Conservation (phyloP, 345 rosid species). For the Populus davidiana region DNA sequence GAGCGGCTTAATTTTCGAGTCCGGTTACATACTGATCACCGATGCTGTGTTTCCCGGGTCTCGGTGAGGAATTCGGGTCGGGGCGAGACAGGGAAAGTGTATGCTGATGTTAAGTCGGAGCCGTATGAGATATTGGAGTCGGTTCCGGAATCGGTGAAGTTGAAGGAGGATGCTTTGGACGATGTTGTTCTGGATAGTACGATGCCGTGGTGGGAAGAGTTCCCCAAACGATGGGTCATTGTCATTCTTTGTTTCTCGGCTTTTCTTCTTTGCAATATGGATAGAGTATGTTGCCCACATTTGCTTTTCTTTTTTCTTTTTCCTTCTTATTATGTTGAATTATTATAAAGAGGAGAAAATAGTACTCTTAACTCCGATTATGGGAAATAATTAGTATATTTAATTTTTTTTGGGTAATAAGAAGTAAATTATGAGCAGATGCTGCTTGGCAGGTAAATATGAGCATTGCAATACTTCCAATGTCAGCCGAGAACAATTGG, state of each 20-base stretch:
- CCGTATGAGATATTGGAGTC: conserved; percentile 28
- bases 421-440: conserved; percentile 20
- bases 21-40: conserved; percentile 16
- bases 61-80: conserved; percentile 37
- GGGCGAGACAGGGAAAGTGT: conserved; percentile 27
- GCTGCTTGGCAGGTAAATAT: conserved; percentile 73
- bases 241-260: conserved; percentile 82
- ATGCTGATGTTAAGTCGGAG: conserved; percentile 44
- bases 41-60: conserved; percentile 39
- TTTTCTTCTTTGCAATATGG: conserved; percentile 91
- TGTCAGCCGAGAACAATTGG: conserved; percentile 92
- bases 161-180: conserved; percentile 18
- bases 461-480: conserved; percentile 99
- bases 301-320: background rate
- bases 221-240: conserved; percentile 88
- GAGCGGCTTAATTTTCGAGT: conserved; percentile 24
- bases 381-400: background rate
- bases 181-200: conserved; percentile 30
- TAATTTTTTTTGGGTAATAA: background rate
- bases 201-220: conserved; percentile 77
- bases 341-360: background rate
- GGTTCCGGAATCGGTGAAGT: conserved; percentile 32
- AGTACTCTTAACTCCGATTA: background rate
- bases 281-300: conserved; percentile 49
- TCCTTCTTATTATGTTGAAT: background rate